These are phyloP conservation scores for Moricandia moricandioides DNA, from an alignment of 345 rosid species.

Conservation along the genomic window DNA sequence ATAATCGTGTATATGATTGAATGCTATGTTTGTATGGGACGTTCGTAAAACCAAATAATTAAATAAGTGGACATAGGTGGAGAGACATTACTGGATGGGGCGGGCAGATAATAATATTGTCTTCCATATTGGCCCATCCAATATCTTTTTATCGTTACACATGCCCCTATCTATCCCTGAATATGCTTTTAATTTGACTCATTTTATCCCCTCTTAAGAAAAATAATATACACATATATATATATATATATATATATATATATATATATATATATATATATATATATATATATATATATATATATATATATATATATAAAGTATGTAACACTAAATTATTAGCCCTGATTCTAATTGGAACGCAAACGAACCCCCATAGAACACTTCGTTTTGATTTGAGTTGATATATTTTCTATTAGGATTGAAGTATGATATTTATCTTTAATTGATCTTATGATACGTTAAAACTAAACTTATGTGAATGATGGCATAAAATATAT, in stretches of 20 bases:
- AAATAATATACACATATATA: background rate
- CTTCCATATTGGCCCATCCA: slow-evolving; percentile 25
- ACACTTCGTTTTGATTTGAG: background rate
- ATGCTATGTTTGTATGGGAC: background rate
- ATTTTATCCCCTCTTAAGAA: background rate
- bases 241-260: background rate
- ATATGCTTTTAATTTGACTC: background rate
- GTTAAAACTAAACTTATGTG: background rate
- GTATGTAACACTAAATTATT: background rate
- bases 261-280: background rate
- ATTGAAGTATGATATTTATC: background rate
- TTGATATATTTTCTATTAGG: background rate
- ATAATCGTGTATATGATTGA: background rate
- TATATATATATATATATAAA: background rate
- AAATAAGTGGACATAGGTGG: slow-evolving; percentile 26
- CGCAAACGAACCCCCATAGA: background rate
- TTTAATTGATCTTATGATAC: background rate
- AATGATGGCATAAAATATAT: background rate
- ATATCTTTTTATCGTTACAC: slow-evolving; percentile 25
- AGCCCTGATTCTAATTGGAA: background rate
- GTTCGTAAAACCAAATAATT: background rate
- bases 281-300: background rate
- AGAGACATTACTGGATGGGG: slow-evolving; percentile 33
- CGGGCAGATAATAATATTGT: slow-evolving; percentile 34
- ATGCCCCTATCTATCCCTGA: background rate